Base-by-base conservation (phyloP, 2,329 filamentous ascomycete genomes). In the Colletotrichum brevisporum region DNA sequence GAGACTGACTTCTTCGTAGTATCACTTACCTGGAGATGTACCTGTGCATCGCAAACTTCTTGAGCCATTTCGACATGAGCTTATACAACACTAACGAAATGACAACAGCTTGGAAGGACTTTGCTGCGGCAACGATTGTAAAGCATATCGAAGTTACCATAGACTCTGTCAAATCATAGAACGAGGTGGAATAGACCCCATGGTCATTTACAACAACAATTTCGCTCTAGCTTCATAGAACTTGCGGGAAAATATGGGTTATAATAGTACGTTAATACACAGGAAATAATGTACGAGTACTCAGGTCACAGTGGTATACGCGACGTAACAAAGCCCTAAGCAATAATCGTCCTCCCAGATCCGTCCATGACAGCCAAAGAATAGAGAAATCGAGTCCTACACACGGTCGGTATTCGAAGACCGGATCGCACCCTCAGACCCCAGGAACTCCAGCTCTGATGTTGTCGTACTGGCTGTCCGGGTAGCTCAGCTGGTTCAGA, bases 401-500 rank as follows among this genome's bases (percentile, higher is more conserved):
- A 36, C 31, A 36, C 31, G 31, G 2, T 36, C 10, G 31, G 31
- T 36, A 36, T 36, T 10, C 6, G 31, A 9, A 36, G 8, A 3
- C 10, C 6, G 31, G 9, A 36, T 9, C 31, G 9, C 31, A 10
- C 31, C 10, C 39, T 18, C 27, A 62, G 24, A 26, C n/a, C 1
- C 47, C 55, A 4, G 70, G 60, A 71, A 80, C 76, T 0, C 80
- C 81, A 18, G 76, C 76, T 18, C 73, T 81, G 69, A 91, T 79
- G 74, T 91, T 91, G 54, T 82, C 82, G 74, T 89, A 91, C 73
- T 84, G 80, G 65, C 85, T 89, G 45, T 78, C 77, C 2, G 87
- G 86, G 73, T 87, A 90, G 70, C 73, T 78, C 53, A 90, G 77
- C 65, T 81, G 76, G 74, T 90, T 90, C 70, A 82, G 74, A 5